Evolutionary conservation across 441 rosid species (phyloP), one percentile per base, ranked within the genome.

Genomic region (Aleurites moluccanus): DNA sequence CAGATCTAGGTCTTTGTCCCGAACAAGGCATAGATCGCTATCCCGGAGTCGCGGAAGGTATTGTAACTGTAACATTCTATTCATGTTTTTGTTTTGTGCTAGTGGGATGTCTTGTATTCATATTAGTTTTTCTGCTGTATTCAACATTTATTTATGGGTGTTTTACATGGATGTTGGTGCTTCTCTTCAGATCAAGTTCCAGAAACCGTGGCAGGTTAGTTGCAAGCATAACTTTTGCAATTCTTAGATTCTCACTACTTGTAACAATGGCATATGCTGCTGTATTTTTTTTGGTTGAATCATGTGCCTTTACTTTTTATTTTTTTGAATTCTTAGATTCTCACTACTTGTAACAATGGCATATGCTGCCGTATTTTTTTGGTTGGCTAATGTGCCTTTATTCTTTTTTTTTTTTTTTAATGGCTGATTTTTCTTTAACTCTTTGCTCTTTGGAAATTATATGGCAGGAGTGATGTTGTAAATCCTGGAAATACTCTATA

Each of bases 401-500:
- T 21, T 23, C 8, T 15, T 14, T 9, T 30, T 40, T 53, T 10
- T 50, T 67, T 7, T 13, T 40, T 53, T 45, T 2, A 15, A 0
- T 27, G 47, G 21, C 21, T 52, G n/a, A 38, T 40, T 77, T 33
- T 7, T 66, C 0, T 13, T 21, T 40, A 49, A 20, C 66, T 73
- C 38, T 49, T 33, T 70, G 57, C 52, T 77, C 2, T 14, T 44
- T 65, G 47, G 64, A 33, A 59, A 59, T 76, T 70, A 67, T 78
- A 47, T 78, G 45, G 64, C 80, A 95, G 99, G 83, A 66, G 0
- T 42, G 97, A 86, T 0, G 21, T 50, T 73, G 76, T 38, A 44
- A 93, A 95, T 80, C 86, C 91, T 71, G 98, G 99, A 72, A 88
- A 87, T 68, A 88, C 97, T 28, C 97, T 95, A 52, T 95, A 93